These are phyloP conservation scores for Gossypium armourianum DNA, from an alignment of 441 rosid genomes.

Conservation along the genomic window DNA sequence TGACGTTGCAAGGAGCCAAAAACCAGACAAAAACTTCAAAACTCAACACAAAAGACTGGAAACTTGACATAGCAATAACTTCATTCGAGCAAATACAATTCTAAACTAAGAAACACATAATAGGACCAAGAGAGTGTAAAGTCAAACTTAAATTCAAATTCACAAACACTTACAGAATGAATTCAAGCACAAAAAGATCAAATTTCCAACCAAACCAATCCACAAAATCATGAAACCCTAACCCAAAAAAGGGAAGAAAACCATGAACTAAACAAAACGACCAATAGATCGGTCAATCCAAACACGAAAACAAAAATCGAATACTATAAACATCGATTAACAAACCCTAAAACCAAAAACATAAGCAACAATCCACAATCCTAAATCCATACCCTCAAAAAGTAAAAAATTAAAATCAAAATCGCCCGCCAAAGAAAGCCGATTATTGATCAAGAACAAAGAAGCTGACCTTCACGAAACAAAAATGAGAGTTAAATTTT, in stretches of 20 bases:
- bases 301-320: conserved; percentile 22
- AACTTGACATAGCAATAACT: neutral
- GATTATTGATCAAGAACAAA: conserved; percentile 15
- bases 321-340: conserved; percentile 28
- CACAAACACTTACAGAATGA: conserved; percentile 15
- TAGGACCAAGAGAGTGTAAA: conserved; percentile 10
- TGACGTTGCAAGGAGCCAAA: neutral
- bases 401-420: conserved; percentile 12
- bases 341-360: conserved; percentile 26
- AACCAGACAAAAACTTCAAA: neutral
- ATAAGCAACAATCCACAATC: conserved; percentile 26
- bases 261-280: conserved; percentile 23
- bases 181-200: conserved; percentile 10
- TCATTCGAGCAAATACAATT: neutral
- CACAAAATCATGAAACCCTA: conserved; percentile 13
- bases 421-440: conserved; percentile 17
- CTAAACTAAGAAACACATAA: neutral
- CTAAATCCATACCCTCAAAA: conserved; percentile 14
- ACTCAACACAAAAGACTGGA: neutral
- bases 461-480: conserved; percentile 25
- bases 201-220: conserved; percentile 18
- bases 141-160: conserved; percentile 18
- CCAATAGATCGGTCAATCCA: conserved; percentile 44
- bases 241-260: conserved; percentile 12
- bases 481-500: conserved; percentile 11